These are phyloP conservation scores for Grammothele lineata DNA, from an alignment of 768 basidiomycete species.

Conservation along the genomic window DNA sequence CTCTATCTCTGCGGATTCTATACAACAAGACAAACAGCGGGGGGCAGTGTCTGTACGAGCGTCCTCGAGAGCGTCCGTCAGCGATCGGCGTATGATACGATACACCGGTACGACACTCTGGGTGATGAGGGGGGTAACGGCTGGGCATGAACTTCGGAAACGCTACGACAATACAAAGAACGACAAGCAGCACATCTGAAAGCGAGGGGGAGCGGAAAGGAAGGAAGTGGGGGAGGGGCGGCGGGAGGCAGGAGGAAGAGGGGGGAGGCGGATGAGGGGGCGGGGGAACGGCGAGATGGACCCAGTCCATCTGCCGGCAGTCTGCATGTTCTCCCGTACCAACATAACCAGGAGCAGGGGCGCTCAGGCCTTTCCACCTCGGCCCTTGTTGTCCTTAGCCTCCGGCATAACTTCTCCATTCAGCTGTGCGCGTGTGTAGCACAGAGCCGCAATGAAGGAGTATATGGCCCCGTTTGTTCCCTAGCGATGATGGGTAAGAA, in stretches of 20 bases:
- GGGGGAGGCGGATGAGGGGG: conserved; percentile 10
- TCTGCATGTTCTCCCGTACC: conserved; percentile 21
- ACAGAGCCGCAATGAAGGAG: conserved; percentile 65
- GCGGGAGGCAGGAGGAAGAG: conserved; percentile 11
- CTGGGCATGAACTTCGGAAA: conserved; percentile 17
- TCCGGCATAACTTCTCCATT: conserved; percentile 68
- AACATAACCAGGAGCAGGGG: conserved; percentile 9
- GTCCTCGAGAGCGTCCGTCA: too few relatives aligned
- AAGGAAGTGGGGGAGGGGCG: conserved; percentile 2
- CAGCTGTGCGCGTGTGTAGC: conserved; percentile 62
- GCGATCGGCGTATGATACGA: too few relatives aligned
- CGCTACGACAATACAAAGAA: conserved; percentile 10
- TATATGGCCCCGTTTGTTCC: conserved; percentile 82
- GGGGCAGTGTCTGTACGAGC: not conserved
- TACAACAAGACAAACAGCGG: too few relatives aligned
- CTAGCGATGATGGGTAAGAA: too few relatives aligned
- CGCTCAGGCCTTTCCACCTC: conserved; percentile 50
- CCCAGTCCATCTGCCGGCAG: conserved; percentile 21
- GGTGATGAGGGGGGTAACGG: conserved; percentile 4
- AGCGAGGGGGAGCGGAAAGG: not conserved
- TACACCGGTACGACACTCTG: not conserved
- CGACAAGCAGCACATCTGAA: conserved; percentile 15
- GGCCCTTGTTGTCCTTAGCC: conserved; percentile 59
- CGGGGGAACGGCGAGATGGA: conserved; percentile 16
- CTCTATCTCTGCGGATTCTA: too few relatives aligned